These are phyloP conservation scores for Claviceps pusilla DNA, from an alignment of 2,329 filamentous ascomycete species.

Conservation along the genomic window DNA sequence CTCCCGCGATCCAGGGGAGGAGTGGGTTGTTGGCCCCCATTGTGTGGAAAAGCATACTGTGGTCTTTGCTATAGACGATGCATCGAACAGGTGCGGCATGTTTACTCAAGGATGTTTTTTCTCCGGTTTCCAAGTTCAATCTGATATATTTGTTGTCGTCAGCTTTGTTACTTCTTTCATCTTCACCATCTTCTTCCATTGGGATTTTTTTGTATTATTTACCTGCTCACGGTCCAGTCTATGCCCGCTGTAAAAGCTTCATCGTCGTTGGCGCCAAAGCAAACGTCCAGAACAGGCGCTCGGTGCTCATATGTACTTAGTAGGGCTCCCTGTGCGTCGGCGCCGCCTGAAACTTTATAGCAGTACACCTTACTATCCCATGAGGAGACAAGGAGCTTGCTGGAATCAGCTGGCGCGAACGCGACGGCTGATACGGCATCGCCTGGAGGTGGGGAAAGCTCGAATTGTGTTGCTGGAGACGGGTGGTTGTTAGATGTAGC, in stretches of 20 bases:
- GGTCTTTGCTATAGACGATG: slow-evolving; percentile 64
- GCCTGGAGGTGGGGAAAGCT: slow-evolving; percentile 64
- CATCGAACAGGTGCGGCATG: slow-evolving; percentile 69
- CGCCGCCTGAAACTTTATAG: slow-evolving; percentile 57
- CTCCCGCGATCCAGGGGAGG: neutral
- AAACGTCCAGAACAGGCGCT: slow-evolving; percentile 79
- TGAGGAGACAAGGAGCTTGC: slow-evolving; percentile 72
- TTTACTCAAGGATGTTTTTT: slow-evolving; percentile 60
- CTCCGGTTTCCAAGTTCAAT: slow-evolving; percentile 56
- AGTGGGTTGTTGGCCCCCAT: neutral
- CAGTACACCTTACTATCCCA: slow-evolving; percentile 90
- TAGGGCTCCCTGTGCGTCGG: slow-evolving; percentile 39
- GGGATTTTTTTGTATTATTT: neutral
- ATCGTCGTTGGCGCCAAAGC: slow-evolving; percentile 69
- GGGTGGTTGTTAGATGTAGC: neutral
- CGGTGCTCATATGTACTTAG: slow-evolving; percentile 63
- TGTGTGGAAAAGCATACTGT: slow-evolving; percentile 32
- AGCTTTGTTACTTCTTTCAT: neutral
- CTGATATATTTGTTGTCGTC: slow-evolving; percentile 13
- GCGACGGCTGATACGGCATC: slow-evolving; percentile 78
- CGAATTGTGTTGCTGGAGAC: slow-evolving; percentile 55
- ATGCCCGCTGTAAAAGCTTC: slow-evolving; percentile 77
- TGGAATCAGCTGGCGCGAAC: slow-evolving; percentile 66
- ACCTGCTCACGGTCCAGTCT: slow-evolving; percentile 75
- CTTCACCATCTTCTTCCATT: neutral